phyloP scores from a whole-genome alignment of 2,329 filamentous ascomycete genomes.

The Pseudocercospora macadamiae region DNA sequence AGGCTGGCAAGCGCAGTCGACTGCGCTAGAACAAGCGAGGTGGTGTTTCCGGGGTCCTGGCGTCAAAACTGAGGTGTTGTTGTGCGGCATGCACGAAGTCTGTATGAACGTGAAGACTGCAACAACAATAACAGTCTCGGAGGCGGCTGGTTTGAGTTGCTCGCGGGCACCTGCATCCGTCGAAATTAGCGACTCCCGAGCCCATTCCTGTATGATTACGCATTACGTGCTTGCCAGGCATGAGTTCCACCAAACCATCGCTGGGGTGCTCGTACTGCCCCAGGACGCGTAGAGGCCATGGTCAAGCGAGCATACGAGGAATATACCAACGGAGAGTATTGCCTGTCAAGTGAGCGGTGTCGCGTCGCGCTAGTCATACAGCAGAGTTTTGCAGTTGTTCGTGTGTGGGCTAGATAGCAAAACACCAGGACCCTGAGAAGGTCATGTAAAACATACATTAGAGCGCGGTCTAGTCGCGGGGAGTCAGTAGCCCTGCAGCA shows the following conservation, averaged over 20 bases:
- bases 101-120: too few relatives aligned
- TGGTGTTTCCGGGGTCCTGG: neutral
- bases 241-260: neutral
- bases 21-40: neutral
- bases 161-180: neutral
- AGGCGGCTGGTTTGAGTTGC: neutral
- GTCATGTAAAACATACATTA: constrained; percentile 8
- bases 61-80: too few relatives aligned
- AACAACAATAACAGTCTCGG: neutral
- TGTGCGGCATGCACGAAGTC: too few relatives aligned
- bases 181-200: constrained; percentile 4
- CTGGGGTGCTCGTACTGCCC: neutral
- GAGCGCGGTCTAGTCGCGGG: constrained; percentile 4
- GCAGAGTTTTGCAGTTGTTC: neutral
- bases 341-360: too few relatives aligned
- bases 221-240: neutral
- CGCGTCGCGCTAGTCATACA: neutral
- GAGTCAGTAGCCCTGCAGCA: constrained; percentile 3
- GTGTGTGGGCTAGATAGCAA: neutral
- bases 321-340: neutral
- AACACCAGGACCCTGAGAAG: neutral
- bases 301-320: too few relatives aligned
- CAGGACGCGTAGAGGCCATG: too few relatives aligned
- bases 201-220: neutral
- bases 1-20: neutral